Base-by-base conservation (phyloP, 768 basidiomycete genomes). In the Pleurotus sapidus region DNA sequence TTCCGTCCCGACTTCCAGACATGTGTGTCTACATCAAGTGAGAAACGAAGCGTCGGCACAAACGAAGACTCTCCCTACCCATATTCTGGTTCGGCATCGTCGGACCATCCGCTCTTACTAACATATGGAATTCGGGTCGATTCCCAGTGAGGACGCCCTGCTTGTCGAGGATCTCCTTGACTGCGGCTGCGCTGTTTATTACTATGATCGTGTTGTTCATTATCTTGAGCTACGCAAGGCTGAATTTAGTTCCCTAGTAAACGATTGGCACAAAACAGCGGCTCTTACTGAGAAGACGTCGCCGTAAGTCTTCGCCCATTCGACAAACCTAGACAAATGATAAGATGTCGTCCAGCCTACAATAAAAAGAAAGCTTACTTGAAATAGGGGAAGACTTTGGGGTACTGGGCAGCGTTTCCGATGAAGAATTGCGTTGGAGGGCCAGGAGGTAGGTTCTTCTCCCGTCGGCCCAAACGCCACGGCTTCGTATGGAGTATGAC, bases 131-230 rank as follows among this genome's bases (percentile, higher is more conserved):
- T 9, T 57, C 42, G 1, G 69, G 69, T 11, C 71, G 65, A 58
- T 71, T 68, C 7, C 57, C 60, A 9, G 67, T 68, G 5, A 61
- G 49, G 14, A 57, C 60, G 27, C 60, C 59, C 24, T 63, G 61
- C 59, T 66, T 67, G 46, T 72, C 71, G 57, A 72, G 48, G 23
- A 72, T 49, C 37, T 71, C 69, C 48, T 61, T 64, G 25, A 68
- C 64, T 11, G 60, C 58, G 4, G 61, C 27, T 1, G 63, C 55
- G 49, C 61, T 61, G 12, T 64, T 59, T 24, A 72, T 45, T 12
- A 72, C 63, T 34, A 71, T 56, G 23, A 61, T 59, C 7, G 64
- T 65, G 3, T 51, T 59, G 25, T 64, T 46, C 17, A 60, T 62
- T n/a, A 70, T 56, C 46, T 65, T 70, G 24, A 70, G 55, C 66